Evolutionary conservation across 768 basidiomycete species (phyloP).

Genomic region (Coprinopsis cinerea): DNA sequence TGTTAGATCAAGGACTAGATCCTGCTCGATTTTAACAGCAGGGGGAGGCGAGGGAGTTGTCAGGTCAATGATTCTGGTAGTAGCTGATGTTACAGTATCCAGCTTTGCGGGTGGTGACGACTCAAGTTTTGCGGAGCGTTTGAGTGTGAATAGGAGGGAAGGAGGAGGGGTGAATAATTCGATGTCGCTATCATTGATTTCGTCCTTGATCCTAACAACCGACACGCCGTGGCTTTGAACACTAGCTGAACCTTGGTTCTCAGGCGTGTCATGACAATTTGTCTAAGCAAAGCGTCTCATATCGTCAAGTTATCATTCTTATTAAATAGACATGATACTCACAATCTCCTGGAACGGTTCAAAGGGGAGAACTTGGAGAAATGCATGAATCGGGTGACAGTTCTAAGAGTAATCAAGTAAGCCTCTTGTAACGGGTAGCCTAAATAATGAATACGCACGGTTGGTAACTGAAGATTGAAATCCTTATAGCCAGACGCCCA

Average conservation of each 20-base stretch:
- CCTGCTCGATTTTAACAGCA: background rate
- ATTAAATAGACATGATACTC: background rate
- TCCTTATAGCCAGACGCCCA: background rate
- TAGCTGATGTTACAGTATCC: no score
- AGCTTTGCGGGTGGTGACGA: no score
- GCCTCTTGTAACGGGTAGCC: background rate
- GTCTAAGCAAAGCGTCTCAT: background rate
- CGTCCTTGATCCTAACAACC: no score
- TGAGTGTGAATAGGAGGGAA: no score
- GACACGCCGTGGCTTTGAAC: no score
- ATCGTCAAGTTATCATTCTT: background rate
- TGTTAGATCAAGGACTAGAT: background rate
- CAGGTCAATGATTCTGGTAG: no score
- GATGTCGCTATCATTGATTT: no score
- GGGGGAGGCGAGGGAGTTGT: background rate
- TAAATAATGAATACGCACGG: background rate
- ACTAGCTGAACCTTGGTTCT: background rate
- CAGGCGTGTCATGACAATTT: background rate
- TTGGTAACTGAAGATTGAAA: background rate
- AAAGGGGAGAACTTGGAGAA: background rate
- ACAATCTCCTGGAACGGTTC: background rate
- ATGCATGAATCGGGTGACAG: background rate
- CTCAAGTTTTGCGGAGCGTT: no score
- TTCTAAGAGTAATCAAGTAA: background rate
- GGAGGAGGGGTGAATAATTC: no score